Percentiles rank a stretch among this genome's conserved stretches.
Conservation (phyloP, 352 stramenopile species). For the Phytophthora vignae region DNA sequence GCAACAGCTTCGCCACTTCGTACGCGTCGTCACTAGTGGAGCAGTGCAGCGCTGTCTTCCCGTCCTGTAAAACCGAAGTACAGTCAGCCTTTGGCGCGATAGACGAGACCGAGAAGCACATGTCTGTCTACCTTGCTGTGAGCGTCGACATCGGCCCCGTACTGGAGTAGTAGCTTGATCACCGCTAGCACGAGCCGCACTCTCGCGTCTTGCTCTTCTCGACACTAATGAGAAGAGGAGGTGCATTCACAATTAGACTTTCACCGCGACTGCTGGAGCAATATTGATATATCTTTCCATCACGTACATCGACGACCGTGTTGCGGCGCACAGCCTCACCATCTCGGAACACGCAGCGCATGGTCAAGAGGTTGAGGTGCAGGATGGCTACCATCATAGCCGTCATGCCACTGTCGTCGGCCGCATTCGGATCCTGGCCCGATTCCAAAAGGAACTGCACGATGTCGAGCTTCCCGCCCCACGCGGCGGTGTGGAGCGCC, state of each 20-base stretch:
- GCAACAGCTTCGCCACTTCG: constrained; percentile 34
- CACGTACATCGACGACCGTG: constrained; percentile 31
- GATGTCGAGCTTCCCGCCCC: constrained; percentile 19
- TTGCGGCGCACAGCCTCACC: constrained; percentile 30
- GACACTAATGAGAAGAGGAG: constrained; percentile 21
- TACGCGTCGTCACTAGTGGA: constrained; percentile 31
- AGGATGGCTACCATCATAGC: constrained; percentile 41
- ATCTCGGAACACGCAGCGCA: constrained; percentile 34
- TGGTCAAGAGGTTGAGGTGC: constrained; percentile 31
- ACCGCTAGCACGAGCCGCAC: constrained; percentile 7
- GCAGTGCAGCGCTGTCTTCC: constrained; percentile 34
- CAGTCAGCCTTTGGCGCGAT: neutral
- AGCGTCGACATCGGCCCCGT: constrained; percentile 18
- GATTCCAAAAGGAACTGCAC: constrained; percentile 33
- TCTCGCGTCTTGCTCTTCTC: constrained; percentile 19
- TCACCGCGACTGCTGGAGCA: neutral
- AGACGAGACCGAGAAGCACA: neutral
- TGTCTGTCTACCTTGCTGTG: constrained; percentile 15
- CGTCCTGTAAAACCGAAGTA: constrained; percentile 15
- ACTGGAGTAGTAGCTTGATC: constrained; percentile 19
- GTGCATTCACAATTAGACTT: neutral
- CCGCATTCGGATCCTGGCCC: constrained; percentile 26
- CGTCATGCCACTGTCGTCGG: constrained; percentile 29
- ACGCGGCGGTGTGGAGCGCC: constrained; percentile 34
- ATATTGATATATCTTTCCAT: too few relatives aligned